Evolutionary conservation across 2,329 filamentous ascomycete genomes (phyloP), one percentile per base, ranked within the genome.

Genomic region (Fusarium xylarioides): DNA sequence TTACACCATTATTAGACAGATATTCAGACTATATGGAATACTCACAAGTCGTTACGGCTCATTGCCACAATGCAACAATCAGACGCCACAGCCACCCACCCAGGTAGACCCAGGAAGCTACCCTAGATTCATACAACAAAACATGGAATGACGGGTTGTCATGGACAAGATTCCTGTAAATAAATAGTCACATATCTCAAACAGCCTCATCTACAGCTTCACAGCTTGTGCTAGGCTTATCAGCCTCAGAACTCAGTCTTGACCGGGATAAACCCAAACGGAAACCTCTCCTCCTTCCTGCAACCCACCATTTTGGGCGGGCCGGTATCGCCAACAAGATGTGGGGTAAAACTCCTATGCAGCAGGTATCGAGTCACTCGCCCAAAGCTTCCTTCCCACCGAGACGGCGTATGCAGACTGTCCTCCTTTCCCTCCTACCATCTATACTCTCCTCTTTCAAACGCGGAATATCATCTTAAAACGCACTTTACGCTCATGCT

Each of bases 281-380:
- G 34, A 50, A 54, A 56, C 54, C 35, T 49, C 56, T 46, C 30
- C 28, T 63, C n/a, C 55, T 50, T 55, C 49, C 61, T 72, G 61
- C 59, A 70, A 61, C 56, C 65, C 66, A 73, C 66, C 66, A 64
- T 76, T 77, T 76, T 67, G 62, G 62, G 59, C 37, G 47, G 62
- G 74, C 74, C 76, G 74, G 73, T 77, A 77, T 77, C 76, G 76
- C 74, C 68, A 74, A 56, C 74, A 47, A 68, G 63, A 63, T 68
- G 76, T 77, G 76, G 76, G 76, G 76, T 77, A 78, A 76, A 65
- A 56, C 67, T 50, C 64, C 68, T 61, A 58, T 63, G 53, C 53
- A 66, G 56, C 40, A 60, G 60, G 56, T 47, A 66, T 64, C 70
- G 71, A 73, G 67, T 73, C 71, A 73, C 63, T 63, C 58, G 38